Evolutionary conservation across 2,329 filamentous ascomycete genomes (phyloP), one percentile per base, ranked within the genome.

Genomic region (Metarhizium sp.): DNA sequence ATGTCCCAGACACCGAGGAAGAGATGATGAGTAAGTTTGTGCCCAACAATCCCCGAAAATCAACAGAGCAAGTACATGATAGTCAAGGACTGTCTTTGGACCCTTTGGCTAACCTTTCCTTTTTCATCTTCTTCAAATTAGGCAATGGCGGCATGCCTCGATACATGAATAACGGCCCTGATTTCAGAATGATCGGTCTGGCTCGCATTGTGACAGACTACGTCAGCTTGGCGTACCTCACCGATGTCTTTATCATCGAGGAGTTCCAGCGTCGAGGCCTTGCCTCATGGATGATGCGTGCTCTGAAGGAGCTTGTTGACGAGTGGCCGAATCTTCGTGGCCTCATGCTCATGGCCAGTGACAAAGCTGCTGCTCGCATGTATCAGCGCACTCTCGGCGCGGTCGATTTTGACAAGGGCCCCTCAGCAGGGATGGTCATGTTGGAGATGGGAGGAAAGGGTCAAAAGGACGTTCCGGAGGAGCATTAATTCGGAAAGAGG

Each of bases 161-260:
- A 34, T 63, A 63, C 30, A 62, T 64, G 30, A 59, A 64, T 50
- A 59, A 64, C 51, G 67, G 69, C 36, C 63, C 67, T 25, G 59
- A 63, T 13, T 64, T 69, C 46, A 63, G 65, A 30, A 68, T 75
- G 63, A 68, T 73, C 53, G 73, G 73, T 55, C 68, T 75, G 54
- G 69, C 71, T 50, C 71, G 87, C 38, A 67, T 87, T n/a, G 72
- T 90, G 52, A 90, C 86, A 8, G 87, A 90, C 68, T 78, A 80
- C 62, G 77, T 82, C 50, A 86, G 85, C 0, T 82, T 88, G 61
- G 84, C 79, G 38, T 90, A 87, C 57, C 69, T 75, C 54, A 86
- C 85, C 30, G 86, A 89, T 63, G 81, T 88, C 20, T 89, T 86
- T 66, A 73, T 89, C 25, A 66, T 81, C 2, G 73, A 78, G 0